Conservation (phyloP, 2,329 filamentous ascomycete species). For the Botryotinia calthae region DNA sequence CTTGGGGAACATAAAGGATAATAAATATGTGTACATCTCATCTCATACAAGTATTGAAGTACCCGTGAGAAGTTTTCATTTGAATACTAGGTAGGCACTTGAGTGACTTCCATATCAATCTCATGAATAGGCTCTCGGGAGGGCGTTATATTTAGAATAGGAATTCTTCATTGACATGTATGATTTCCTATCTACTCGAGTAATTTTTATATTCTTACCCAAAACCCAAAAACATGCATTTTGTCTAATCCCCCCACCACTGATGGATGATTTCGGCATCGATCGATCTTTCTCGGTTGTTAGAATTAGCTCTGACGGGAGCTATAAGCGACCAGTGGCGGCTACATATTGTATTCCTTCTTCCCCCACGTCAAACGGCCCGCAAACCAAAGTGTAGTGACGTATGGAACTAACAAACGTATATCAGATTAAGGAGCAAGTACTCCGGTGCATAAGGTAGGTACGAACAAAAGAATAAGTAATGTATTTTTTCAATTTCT, state of each 20-base stretch:
- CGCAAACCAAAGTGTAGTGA: slow-evolving; percentile 3
- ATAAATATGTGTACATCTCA: not conserved
- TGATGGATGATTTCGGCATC: not conserved
- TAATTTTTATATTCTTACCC: not conserved
- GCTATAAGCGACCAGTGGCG: not conserved
- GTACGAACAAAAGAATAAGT: not conserved
- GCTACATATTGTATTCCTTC: not conserved
- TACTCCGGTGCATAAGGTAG: not conserved
- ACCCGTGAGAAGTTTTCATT: not conserved
- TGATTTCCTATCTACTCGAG: not conserved
- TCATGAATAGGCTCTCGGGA: not conserved
- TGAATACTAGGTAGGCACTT: not conserved
- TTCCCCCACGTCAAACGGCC: slow-evolving; percentile 9
- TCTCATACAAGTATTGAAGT: not conserved
- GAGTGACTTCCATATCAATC: not conserved
- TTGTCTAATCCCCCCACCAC: not conserved
- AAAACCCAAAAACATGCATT: not conserved
- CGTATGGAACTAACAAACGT: slow-evolving; percentile 1
- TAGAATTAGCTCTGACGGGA: not conserved
- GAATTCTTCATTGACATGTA: not conserved
- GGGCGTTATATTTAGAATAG: not conserved
- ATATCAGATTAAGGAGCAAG: slow-evolving; percentile 16
- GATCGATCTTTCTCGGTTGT: not conserved
- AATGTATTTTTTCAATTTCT: not conserved
- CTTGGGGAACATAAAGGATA: not conserved